Base-by-base conservation (phyloP, 2,329 filamentous ascomycete species). In the Herpotrichia juniperi region DNA sequence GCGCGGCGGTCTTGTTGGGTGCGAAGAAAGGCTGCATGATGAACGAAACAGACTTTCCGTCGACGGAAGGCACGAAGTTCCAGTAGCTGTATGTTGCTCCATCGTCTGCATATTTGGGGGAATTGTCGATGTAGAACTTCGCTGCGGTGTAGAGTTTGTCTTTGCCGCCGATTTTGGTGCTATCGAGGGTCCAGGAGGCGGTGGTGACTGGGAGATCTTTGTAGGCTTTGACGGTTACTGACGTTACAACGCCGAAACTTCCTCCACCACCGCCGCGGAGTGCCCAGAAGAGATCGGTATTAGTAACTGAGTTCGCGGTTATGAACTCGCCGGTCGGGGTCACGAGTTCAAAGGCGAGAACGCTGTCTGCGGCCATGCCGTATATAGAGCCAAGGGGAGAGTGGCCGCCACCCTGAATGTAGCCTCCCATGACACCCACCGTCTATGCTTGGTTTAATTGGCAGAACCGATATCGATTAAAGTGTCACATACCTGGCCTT, bases 331-430 rank as follows among this genome's bases (percentile, higher is more conserved):
- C 66, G 34, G 46, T 55, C 1, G 67, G 25, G 2, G 62, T 59
- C 9, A 65, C 58, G 14, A 68, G 46, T 45, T 68, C 59, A 19
- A 66, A 61, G 16, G 55, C 56, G 4, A 68, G 52, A 11, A 67
- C 61, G n/a, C 68, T 54, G 45, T 68, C 66, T 2, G 64, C 67
- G n/a, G 62, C 64, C 56, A 68, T 62, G 24, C 66, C 67, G 53
- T 79, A 79, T 25, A 77, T 61, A 32, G 74, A 74, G 16, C 76
- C 77, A 28, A 85, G 59, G 5, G 81, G 81, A 9, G 77, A 79
- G 64, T 85, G 81, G 0, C 83, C 83, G 22, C 81, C 83, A 7
- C 79, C 81, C 21, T 62, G 65, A 22, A 71, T 66, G 55, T 69
- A 76, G 4, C 74, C 65, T 12, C 66, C 66, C 52, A 60, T 76